Evolutionary conservation across 169 alveolate species (phyloP).

Genomic region (Amoebophrya sp.): DNA sequence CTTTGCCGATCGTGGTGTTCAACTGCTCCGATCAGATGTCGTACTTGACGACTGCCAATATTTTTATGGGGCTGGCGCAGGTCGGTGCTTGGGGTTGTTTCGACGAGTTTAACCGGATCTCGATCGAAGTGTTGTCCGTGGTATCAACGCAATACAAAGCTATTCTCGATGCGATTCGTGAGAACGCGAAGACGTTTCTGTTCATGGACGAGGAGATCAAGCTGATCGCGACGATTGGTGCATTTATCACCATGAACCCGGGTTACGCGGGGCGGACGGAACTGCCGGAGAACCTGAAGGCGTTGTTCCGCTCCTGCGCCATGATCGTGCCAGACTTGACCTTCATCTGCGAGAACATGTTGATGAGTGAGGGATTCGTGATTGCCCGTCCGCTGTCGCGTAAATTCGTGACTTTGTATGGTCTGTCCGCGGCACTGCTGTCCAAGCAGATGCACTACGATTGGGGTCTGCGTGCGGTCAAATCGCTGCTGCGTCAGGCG

Average conservation of each 20-base stretch:
- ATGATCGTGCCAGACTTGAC: constrained; percentile 93
- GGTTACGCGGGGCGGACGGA: constrained; percentile 96
- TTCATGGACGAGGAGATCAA: constrained; percentile 71
- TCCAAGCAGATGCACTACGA: constrained; percentile 88
- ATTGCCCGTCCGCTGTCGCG: constrained; percentile 82
- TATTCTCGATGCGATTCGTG: constrained; percentile 72
- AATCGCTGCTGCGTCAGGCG: constrained; percentile 86
- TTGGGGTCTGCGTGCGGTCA: constrained; percentile 92
- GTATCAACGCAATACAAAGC: constrained; percentile 84
- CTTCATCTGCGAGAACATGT: constrained; percentile 91
- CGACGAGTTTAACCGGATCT: constrained; percentile 91
- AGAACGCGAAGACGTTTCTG: constrained; percentile 37
- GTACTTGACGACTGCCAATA: constrained; percentile 85
- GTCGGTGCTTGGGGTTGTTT: constrained; percentile 91
- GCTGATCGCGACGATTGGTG: constrained; percentile 68
- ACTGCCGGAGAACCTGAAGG: constrained; percentile 90
- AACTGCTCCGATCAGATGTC: constrained; percentile 90
- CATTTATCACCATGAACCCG: constrained; percentile 88
- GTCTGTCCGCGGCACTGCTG: constrained; percentile 70
- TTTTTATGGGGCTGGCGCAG: constrained; percentile 89
- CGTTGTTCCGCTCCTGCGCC: constrained; percentile 90
- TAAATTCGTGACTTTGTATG: constrained; percentile 85
- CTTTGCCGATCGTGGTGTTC: constrained; percentile 83
- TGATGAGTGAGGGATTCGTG: constrained; percentile 93
- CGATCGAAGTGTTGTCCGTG: constrained; percentile 87